Conservation (phyloP, 2,329 filamentous ascomycete genomes). For the Phaeophleospora eucalypticola region DNA sequence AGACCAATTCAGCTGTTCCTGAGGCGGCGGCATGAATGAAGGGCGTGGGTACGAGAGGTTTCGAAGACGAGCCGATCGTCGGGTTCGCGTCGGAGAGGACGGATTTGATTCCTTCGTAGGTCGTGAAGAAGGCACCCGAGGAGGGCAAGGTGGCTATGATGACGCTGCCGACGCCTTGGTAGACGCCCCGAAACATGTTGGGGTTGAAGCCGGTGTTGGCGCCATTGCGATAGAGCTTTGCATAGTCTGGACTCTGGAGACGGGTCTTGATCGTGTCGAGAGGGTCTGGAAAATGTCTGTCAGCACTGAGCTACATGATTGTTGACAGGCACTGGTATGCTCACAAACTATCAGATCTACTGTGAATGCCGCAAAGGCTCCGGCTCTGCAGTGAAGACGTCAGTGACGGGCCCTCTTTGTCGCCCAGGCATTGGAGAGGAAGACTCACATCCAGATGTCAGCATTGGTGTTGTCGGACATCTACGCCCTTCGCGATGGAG, state of each 20-base stretch:
- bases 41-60: conserved; percentile 57
- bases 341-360: conserved; percentile 72
- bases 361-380: conserved; percentile 37
- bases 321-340: neutral
- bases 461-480: conserved; percentile 11
- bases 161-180: conserved; percentile 82
- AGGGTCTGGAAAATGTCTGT: conserved; percentile 47
- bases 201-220: conserved; percentile 52
- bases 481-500: conserved; percentile 2
- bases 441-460: conserved; percentile 11
- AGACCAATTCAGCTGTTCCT: conserved; percentile 73
- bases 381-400: conserved; percentile 2
- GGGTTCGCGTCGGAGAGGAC: conserved; percentile 51
- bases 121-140: conserved; percentile 84
- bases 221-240: conserved; percentile 59
- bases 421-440: neutral
- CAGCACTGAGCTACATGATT: neutral
- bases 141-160: conserved; percentile 85
- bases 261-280: conserved; percentile 88
- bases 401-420: neutral
- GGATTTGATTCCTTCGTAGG: conserved; percentile 74
- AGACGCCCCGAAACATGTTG: conserved; percentile 66
- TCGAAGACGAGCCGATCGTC: conserved; percentile 38
- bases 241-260: conserved; percentile 73
- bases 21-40: conserved; percentile 71